These are phyloP conservation scores for Boletus vermiculosoides DNA, from an alignment of 768 basidiomycete genomes.

Conservation along the genomic window DNA sequence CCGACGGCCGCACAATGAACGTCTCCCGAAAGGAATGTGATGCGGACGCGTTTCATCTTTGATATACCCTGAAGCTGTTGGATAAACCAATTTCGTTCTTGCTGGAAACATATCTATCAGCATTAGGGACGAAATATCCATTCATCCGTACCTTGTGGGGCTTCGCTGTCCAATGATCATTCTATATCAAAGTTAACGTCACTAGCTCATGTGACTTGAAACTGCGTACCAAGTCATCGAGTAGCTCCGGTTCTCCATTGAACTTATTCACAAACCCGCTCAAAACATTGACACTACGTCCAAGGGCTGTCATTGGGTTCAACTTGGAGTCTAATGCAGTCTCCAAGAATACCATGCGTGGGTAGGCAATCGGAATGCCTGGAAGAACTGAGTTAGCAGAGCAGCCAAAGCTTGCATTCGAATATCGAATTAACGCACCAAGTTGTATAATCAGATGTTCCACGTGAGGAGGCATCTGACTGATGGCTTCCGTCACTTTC, in stretches of 20 bases:
- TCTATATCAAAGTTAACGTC: slow-evolving; percentile 61
- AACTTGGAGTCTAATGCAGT: slow-evolving; percentile 72
- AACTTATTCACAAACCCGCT: slow-evolving; percentile 87
- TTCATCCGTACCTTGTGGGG: slow-evolving; percentile 58
- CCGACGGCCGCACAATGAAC: slow-evolving; percentile 91
- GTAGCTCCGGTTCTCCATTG: slow-evolving; percentile 87
- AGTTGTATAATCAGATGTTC: slow-evolving; percentile 85
- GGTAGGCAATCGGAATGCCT: slow-evolving; percentile 88
- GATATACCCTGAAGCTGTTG: slow-evolving; percentile 77
- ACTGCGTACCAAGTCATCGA: slow-evolving; percentile 78
- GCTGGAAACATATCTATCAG: slow-evolving; percentile 41
- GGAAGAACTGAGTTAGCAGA: background rate
- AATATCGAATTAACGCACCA: slow-evolving; percentile 41
- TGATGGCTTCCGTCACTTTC: slow-evolving; percentile 64
- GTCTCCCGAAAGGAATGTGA: slow-evolving; percentile 90
- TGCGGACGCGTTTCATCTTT: slow-evolving; percentile 55
- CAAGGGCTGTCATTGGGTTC: slow-evolving; percentile 81
- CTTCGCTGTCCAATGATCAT: slow-evolving; percentile 91
- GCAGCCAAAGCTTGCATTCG: background rate
- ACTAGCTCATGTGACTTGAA: slow-evolving; percentile 18
- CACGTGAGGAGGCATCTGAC: slow-evolving; percentile 57
- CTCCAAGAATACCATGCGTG: slow-evolving; percentile 90
- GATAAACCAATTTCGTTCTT: slow-evolving; percentile 89
- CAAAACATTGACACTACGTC: slow-evolving; percentile 64
- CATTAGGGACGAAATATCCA: background rate